Evolutionary conservation across 805 yeast species (phyloP), one percentile per base, ranked within the genome.

Genomic region (Candida gorgasii): DNA sequence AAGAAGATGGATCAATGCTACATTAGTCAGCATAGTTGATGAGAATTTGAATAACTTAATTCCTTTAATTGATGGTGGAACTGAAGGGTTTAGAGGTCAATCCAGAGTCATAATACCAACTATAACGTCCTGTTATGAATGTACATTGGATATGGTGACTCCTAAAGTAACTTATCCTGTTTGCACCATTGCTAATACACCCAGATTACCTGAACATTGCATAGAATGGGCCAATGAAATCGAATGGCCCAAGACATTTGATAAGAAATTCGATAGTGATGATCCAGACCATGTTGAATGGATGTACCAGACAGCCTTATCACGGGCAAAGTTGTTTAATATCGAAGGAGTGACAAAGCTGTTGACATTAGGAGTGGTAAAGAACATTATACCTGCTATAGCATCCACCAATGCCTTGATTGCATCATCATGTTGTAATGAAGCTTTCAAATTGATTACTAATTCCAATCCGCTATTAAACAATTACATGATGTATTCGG

Each of bases 11-110:
- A 84, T 92, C 48, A 92, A 92, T 61, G 72, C 75, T 5, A 63
- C 79, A 11, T 62, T 92, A 19, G 79, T 86, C 1, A 71, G 79
- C 8, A 54, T 90, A 48, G 89, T 86, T 3, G 80, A 76, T 36
- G 73, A 78, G 2, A 51, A 58, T 22, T 26, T 42, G 7, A 51
- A 55, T 33, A 52, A 55, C 13, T 42, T 70, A 13, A 60, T 70
- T 2, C 76, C 76, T 1, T 45, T 92, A 57, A 80, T 93, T 12
- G 99, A 92, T 59, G 97, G 97, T 3, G 99, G 97, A 2, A 86
- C 96, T 0, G 98, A 92, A 58, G 97, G 97, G 0, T 84, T 92
- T 56, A 77, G 86, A 50, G 99, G 99, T 2, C 96, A 92, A 55
- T 78, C 89, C 11, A 81, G 96, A 54, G 84, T 89, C 11, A 89